Evolutionary conservation across 2,329 filamentous ascomycete species (phyloP), one percentile per base, ranked within the genome.

Genomic region (Penicillium capsulatum): DNA sequence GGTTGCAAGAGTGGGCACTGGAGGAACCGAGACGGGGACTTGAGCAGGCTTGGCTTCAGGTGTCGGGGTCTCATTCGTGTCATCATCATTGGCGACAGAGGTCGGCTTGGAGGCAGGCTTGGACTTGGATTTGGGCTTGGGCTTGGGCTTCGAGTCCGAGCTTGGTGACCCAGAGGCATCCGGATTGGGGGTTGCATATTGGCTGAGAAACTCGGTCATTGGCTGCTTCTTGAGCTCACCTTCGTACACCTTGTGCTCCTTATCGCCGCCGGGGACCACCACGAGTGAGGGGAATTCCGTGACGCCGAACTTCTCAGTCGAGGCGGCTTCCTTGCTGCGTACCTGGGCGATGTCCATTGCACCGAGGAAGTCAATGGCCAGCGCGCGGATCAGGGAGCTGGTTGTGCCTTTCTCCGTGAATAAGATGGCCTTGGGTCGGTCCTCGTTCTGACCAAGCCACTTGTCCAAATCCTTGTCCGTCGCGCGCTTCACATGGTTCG

Each of bases 341-440:
- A 95, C 77, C 66, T 97, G 91, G 7, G 81, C 91, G 24, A 98
- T 74, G 3, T 77, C 75, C 47, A 97, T 80, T 40, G 80, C 79
- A 24, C 83, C 89, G 17, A 92, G 74, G 65, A 91, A 98, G 61
- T 97, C 92, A 55, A 96, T 88, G 5, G 92, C 90, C 38, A 97
- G 66, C 45, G 88, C 83, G 64, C 85, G 86, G 49, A 96, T 69
- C 16, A 95, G 73, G 8, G 89, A 80, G 60, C 86, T 91, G 0
- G 86, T 91, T 4, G 84, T 83, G 15, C 89, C 88, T 72, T 97
- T 98, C 40, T 95, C 86, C 2, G 86, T 94, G 67, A 98, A 97
- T 3, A 98, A 72, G 22, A 98, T 80, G 0, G 86, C 90, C 71
- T 94, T 96, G 34, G 89, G 79, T 9, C 75, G 77, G 14, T 84